These are phyloP conservation scores for Ophiostoma tasmaniense DNA, from an alignment of 2,329 filamentous ascomycete genomes.

Conservation along the genomic window DNA sequence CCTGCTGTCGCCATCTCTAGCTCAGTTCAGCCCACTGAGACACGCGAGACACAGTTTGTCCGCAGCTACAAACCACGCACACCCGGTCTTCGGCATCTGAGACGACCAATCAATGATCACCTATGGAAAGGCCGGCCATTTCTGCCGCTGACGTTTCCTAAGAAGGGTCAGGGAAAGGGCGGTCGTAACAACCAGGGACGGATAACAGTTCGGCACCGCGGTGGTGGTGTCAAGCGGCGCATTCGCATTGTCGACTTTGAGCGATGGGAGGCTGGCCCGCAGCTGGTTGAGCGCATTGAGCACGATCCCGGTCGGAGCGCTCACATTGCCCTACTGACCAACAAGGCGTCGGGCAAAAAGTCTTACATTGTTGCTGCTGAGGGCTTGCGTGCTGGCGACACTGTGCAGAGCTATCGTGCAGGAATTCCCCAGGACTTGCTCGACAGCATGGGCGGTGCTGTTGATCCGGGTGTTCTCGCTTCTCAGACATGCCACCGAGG, in stretches of 20 bases:
- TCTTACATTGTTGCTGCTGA: conserved; percentile 95
- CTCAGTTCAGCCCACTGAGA: conserved; percentile 5
- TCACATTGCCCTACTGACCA: conserved; percentile 80
- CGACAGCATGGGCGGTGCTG: conserved; percentile 80
- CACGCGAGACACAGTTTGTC: conserved; percentile 42
- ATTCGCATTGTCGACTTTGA: conserved; percentile 88
- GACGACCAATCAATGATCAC: conserved; percentile 89
- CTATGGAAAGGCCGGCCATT: conserved; percentile 89
- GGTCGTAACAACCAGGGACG: conserved; percentile 81
- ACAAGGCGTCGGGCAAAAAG: conserved; percentile 63
- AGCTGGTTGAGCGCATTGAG: conserved; percentile 87
- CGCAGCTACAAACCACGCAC: conserved; percentile 90
- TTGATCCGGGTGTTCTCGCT: conserved; percentile 93
- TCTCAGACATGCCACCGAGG: conserved; percentile 89
- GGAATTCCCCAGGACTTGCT: conserved; percentile 84
- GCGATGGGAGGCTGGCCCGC: conserved; percentile 68
- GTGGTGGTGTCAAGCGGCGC: conserved; percentile 83
- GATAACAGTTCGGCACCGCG: conserved; percentile 83
- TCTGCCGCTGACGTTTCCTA: conserved; percentile 75
- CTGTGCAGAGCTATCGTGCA: conserved; percentile 81
- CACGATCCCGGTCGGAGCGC: conserved; percentile 90
- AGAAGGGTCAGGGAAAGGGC: conserved; percentile 87
- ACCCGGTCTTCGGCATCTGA: conserved; percentile 83
- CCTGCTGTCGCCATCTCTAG: conserved; percentile 1
- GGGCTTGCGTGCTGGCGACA: conserved; percentile 83